Base-by-base conservation (phyloP, 2,329 filamentous ascomycete genomes). In the Domatiomyces globalis region DNA sequence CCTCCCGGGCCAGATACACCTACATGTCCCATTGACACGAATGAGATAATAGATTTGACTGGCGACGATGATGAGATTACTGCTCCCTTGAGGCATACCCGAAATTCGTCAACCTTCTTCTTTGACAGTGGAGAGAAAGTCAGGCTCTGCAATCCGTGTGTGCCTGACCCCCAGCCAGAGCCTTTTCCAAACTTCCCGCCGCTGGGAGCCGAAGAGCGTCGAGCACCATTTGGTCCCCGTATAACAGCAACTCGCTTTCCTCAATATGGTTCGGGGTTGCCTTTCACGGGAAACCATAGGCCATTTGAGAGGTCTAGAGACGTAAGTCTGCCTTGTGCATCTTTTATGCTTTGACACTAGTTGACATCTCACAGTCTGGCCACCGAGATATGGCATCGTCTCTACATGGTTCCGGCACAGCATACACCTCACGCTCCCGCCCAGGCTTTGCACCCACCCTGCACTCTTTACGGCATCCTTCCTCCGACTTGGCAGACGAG, bases 111-210 rank as follows among this genome's bases (percentile, higher is more conserved):
- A 10, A 22, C 27, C 5, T 18, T 46, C 22, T 52, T 51, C 12
- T 45, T 82, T 17, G 79, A 79, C 39, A 81, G 81, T 49, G 81
- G 81, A 29, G 80, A 83, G 61, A 77, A 80, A 64, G 82, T 85
- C 36, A 74, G 82, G 54, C 74, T 85, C 8, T 85, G 82, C 68
- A 85, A 85, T 61, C 82, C 82, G 10, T 85, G 82, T 63, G 82
- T 85, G 9, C 82, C 82, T 36, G 81, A 85, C 67, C 82, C 79
- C 17, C 81, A 82, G 55, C 74, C 75, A 36, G 73, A 75, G 51
- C 78, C 77, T 6, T 42, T 49, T 7, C 42, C 52, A 33, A 43
- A 49, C 50, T 53, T 55, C 27, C 47, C 46, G 33, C 46, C 45
- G 20, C 20, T 46, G 5, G 33, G 22, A 15, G 33, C 33, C 33